Evolutionary conservation across 345 rosid genomes (phyloP).

Genomic region (Eucalyptus urophylla): DNA sequence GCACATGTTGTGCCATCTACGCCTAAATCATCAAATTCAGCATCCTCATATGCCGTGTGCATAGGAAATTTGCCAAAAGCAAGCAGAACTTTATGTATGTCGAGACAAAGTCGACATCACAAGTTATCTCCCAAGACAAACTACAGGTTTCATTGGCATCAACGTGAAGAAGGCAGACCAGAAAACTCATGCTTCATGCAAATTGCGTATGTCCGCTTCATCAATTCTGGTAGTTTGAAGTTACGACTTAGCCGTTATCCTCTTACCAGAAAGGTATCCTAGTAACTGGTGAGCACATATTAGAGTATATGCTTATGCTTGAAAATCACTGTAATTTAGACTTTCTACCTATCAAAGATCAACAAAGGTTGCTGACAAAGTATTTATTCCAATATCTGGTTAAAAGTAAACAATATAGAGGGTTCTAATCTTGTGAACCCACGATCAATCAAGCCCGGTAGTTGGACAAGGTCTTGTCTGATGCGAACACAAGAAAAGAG

Average conservation of each 20-base stretch:
- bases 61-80: background rate
- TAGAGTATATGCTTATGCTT: background rate
- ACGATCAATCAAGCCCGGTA: background rate
- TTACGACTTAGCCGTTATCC: background rate
- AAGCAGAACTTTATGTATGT: background rate
- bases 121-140: background rate
- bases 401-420: background rate
- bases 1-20: background rate
- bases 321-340: background rate
- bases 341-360: background rate
- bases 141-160: background rate
- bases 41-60: background rate
- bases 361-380: background rate
- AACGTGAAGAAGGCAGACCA: background rate
- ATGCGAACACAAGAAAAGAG: background rate
- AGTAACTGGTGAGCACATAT: background rate
- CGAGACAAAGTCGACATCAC: background rate
- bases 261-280: background rate
- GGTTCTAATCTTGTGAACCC: background rate
- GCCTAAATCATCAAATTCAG: background rate
- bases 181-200: background rate
- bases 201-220: background rate
- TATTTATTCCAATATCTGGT: background rate
- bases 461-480: background rate
- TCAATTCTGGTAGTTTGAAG: background rate